A percentile compares a stretch with the other conserved stretches of the same genome.
These are phyloP conservation scores for Colletotrichum zoysiae DNA, from an alignment of 2,329 filamentous ascomycete genomes.

Conservation along the genomic window DNA sequence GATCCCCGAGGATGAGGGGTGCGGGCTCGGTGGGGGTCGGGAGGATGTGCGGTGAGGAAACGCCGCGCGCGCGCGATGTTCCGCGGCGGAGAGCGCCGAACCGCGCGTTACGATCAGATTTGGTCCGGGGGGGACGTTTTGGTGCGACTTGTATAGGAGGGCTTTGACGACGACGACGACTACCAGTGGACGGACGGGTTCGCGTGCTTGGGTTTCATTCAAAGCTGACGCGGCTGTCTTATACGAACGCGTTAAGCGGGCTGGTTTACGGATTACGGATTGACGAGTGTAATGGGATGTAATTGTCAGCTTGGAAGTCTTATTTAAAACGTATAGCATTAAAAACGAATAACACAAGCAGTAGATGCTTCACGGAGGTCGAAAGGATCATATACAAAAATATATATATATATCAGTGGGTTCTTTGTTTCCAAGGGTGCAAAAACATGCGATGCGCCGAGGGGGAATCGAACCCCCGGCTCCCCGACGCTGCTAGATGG, in stretches of 20 bases:
- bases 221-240: not conserved
- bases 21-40: not conserved
- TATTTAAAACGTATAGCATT: too few species aligned
- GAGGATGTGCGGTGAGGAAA: not conserved
- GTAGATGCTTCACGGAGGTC: too few species aligned
- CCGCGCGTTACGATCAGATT: not conserved
- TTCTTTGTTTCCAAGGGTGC: too few species aligned
- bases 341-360: too few species aligned
- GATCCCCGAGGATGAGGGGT: not conserved
- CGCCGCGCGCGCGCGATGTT: too few species aligned
- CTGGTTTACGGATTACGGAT: not conserved
- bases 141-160: not conserved
- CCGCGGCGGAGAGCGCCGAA: not conserved
- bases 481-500: slow-evolving; percentile 25
- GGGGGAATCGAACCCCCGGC: slow-evolving; percentile 29
- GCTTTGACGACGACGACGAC: not conserved
- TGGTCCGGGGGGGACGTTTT: too few species aligned
- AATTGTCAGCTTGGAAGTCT: too few species aligned
- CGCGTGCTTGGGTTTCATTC: not conserved
- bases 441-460: not conserved
- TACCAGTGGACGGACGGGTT: not conserved
- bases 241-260: too few species aligned
- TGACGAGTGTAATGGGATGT: not conserved
- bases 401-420: too few species aligned
- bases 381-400: too few species aligned